These are phyloP conservation scores for Colletotrichum spaethianum DNA, from an alignment of 2,329 filamentous ascomycete species.

Conservation along the genomic window DNA sequence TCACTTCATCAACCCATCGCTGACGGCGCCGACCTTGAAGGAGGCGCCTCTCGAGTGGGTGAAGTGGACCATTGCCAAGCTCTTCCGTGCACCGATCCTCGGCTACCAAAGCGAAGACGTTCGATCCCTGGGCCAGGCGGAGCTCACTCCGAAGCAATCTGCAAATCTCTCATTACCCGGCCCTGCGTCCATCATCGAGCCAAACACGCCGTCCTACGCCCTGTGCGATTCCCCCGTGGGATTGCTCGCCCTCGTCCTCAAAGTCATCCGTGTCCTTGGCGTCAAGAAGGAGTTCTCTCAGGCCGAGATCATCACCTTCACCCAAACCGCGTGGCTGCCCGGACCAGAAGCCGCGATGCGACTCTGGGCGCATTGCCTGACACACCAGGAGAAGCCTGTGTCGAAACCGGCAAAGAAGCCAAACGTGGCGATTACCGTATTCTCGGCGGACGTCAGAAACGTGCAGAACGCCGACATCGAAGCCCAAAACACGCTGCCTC, in stretches of 20 bases:
- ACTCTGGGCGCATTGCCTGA: constrained; percentile 65
- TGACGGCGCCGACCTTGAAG: constrained; percentile 63
- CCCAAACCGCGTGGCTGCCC: constrained; percentile 76
- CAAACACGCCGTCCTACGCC: constrained; percentile 71
- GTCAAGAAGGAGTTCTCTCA: constrained; percentile 59
- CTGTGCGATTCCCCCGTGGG: constrained; percentile 74
- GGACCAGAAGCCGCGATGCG: constrained; percentile 73
- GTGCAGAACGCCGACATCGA: constrained; percentile 34
- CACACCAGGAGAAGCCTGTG: constrained; percentile 50
- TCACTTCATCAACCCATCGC: constrained; percentile 72
- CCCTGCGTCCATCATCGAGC: constrained; percentile 55
- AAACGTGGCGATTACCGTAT: constrained; percentile 63
- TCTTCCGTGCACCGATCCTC: constrained; percentile 64
- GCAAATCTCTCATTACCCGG: constrained; percentile 46
- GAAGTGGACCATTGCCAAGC: constrained; percentile 69
- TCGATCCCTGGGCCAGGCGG: constrained; percentile 52
- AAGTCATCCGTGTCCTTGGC: constrained; percentile 58
- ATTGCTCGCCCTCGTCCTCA: constrained; percentile 68
- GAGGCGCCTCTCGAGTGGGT: constrained; percentile 63
- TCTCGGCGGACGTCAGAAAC: constrained; percentile 52
- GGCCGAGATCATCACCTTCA: constrained; percentile 71
- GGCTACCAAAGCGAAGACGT: constrained; percentile 71
- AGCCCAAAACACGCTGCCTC: constrained; percentile 43
- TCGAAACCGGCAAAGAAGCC: constrained; percentile 51
- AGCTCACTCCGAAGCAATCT: constrained; percentile 23